Evolutionary conservation across 257 asterid genomes (phyloP).

Genomic region (Mentha longifolia): DNA sequence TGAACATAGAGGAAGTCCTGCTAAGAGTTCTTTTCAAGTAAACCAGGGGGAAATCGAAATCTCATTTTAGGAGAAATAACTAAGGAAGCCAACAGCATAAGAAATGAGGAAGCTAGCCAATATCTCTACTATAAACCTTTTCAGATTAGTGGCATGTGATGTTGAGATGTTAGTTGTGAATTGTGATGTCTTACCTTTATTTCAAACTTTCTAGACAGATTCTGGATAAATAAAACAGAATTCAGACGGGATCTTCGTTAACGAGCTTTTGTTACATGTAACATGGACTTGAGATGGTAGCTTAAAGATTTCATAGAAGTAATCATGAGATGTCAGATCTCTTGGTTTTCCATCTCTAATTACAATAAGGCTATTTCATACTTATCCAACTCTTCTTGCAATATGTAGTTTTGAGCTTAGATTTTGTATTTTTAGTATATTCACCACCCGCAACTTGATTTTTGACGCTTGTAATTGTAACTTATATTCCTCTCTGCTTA

Average conservation of each 20-base stretch:
- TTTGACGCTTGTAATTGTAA: too few species aligned
- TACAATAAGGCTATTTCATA: neutral
- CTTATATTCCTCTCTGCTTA: too few species aligned
- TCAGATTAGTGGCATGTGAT: conserved; percentile 6
- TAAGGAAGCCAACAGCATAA: neutral
- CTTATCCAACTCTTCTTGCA: neutral
- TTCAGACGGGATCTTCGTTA: neutral
- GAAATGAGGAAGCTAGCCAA: too few species aligned
- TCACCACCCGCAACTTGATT: too few species aligned
- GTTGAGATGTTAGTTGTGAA: neutral
- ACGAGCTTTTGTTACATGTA: conserved; percentile 2
- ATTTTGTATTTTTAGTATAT: neutral
- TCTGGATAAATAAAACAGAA: neutral
- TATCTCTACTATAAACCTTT: neutral
- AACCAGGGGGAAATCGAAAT: neutral
- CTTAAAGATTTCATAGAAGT: neutral
- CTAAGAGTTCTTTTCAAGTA: neutral
- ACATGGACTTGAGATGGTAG: neutral
- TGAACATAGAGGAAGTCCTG: neutral
- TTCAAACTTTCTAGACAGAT: neutral
- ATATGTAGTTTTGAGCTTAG: neutral
- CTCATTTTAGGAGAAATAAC: neutral
- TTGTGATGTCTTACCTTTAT: neutral
- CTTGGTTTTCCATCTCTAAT: neutral
- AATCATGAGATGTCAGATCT: neutral